Conservation (phyloP, 306 rosid species). For the Vigna nakashimae region DNA sequence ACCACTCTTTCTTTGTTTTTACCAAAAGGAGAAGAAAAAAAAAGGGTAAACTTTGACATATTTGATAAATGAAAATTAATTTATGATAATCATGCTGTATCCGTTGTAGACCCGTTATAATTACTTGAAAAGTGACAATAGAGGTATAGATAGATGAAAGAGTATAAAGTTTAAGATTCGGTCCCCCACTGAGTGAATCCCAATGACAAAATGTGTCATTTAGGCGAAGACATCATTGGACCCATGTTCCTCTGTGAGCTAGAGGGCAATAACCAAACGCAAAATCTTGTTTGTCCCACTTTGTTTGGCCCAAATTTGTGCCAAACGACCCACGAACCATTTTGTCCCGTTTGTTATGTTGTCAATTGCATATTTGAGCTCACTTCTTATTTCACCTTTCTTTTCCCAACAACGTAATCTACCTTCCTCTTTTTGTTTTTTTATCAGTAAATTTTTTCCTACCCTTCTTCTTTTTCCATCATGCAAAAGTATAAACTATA, state of each 20-base stretch:
- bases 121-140: constrained; percentile 12
- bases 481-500: background rate
- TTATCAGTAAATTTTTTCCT: background rate
- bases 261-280: constrained; percentile 40
- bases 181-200: constrained; percentile 43
- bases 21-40: background rate
- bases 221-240: constrained; percentile 42
- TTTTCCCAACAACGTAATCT: constrained; percentile 8
- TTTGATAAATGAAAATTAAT: background rate
- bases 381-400: constrained; percentile 19
- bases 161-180: constrained; percentile 42
- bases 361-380: constrained; percentile 14
- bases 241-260: constrained; percentile 48
- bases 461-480: constrained; percentile 6
- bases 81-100: constrained; percentile 24
- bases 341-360: constrained; percentile 38
- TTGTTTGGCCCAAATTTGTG: constrained; percentile 37
- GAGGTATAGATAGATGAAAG: constrained; percentile 15
- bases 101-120: constrained; percentile 17
- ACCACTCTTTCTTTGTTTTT: background rate
- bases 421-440: background rate
- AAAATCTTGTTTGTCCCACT: constrained; percentile 36
- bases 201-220: constrained; percentile 46
- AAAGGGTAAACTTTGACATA: background rate
- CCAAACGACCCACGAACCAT: constrained; percentile 18